Evolutionary conservation across 75 land plant species (phyloP), one percentile per base, ranked within the genome.

Genomic region (Picea glauca): DNA sequence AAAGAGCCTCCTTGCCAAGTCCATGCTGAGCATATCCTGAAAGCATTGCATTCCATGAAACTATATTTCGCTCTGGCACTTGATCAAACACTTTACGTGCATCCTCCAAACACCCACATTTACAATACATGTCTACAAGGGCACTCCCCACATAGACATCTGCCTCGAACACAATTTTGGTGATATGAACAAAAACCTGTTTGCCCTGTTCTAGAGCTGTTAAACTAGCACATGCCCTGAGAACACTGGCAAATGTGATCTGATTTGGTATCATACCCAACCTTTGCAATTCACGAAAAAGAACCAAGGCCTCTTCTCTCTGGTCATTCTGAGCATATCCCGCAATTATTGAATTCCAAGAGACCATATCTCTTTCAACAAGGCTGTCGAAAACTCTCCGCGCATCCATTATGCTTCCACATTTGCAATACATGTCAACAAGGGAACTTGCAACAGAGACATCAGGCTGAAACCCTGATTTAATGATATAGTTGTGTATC

Each of bases 311-410:
- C n/a, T 79, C 84, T 1, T 76, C 81, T 6, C 82, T 18, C 20
- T 65, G 75, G 58, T 35, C 78, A 75, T 75, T 31, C 43, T 79
- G 78, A 43, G 81, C 62, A 78, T 79, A 84, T 23, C 82, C 90
- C 50, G 64, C 84, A 70, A 90, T 76, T 65, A 83, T 50, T 31
- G 87, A 56, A 40, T 77, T 82, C 87, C 87, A 85, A 6, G 87
- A 81, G 20, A 83, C 78, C 3, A 15, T 58, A 60, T 76, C 76
- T 60, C 74, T 61, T 50, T n/a, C 17, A 15, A 54, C 62, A 58
- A 82, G 62, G 18, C 18, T 13, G 64, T 68, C 68, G 50, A 85
- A 85, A n/a, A 82, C 2, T 33, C 12, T 9, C 11, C 76, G 58
- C 2, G 83, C 63, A 20, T 72, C 54, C 43, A 72, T 76, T 4